Conservation (phyloP, 169 alveolate species). For the Babesia gibsoni region DNA sequence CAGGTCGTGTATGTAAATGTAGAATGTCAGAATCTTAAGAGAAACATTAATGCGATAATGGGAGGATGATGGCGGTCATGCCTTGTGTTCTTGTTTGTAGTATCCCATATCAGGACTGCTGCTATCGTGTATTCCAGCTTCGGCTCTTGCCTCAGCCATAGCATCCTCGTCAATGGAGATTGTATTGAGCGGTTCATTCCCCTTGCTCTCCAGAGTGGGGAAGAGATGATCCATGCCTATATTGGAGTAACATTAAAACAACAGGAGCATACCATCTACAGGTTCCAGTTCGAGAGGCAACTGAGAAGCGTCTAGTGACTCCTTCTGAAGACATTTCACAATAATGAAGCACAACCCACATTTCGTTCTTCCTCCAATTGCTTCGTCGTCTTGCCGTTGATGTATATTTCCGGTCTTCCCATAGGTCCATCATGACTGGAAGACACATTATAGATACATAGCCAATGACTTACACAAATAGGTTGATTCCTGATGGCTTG, state of each 20-base stretch:
- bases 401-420: constrained; percentile 72
- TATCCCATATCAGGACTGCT: constrained; percentile 53
- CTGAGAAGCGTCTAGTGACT: constrained; percentile 21
- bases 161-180: constrained; percentile 50
- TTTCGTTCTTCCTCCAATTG: constrained; percentile 66
- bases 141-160: constrained; percentile 45
- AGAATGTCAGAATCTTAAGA: no score
- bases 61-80: neutral
- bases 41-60: no score
- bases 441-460: neutral
- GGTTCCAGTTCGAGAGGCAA: constrained; percentile 2
- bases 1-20: no score
- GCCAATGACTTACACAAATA: constrained; percentile 42
- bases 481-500: constrained; percentile 47
- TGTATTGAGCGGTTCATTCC: constrained; percentile 5
- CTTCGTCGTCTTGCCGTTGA: constrained; percentile 70
- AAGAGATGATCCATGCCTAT: constrained; percentile 42
- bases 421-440: constrained; percentile 68
- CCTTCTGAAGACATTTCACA: neutral
- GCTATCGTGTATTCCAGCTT: constrained; percentile 43
- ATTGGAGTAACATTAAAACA: neutral
- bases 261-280: constrained; percentile 12
- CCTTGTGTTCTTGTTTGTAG: constrained; percentile 29
- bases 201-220: constrained; percentile 27
- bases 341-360: neutral